Percentiles rank a stretch among this genome's conserved stretches.
phyloP scores from a whole-genome alignment of 768 basidiomycete species.

The Serendipita sp. region DNA sequence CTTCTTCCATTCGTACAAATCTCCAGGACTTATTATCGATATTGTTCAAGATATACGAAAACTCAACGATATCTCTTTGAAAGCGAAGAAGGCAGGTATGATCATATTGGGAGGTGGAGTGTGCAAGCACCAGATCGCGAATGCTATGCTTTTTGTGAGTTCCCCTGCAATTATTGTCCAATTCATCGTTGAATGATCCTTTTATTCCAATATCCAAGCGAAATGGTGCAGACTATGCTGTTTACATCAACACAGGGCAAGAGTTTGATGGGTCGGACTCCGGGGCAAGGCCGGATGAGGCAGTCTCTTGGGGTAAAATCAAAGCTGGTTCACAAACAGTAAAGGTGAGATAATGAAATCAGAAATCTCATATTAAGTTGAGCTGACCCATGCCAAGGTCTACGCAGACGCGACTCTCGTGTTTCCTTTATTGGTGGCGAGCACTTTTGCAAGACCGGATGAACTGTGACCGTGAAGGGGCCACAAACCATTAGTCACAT shows the following conservation, averaged over 20 bases:
- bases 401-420: constrained; percentile 96
- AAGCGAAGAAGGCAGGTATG: constrained; percentile 91
- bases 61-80: constrained; percentile 78
- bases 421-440: constrained; percentile 89
- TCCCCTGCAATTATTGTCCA: not conserved
- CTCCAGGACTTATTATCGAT: constrained; percentile 72
- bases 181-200: not conserved
- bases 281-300: constrained; percentile 92
- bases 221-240: constrained; percentile 94
- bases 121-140: constrained; percentile 99
- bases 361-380: not conserved
- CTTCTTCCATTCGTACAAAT: constrained; percentile 92
- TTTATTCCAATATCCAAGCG: constrained; percentile 35
- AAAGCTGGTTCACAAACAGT: constrained; percentile 68
- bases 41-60: constrained; percentile 88
- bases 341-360: constrained; percentile 35
- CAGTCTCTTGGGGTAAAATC: constrained; percentile 98
- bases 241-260: constrained; percentile 97
- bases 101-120: constrained; percentile 95
- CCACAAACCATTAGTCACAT: no score
- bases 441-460: constrained; percentile 52
- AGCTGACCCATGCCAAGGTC: constrained; percentile 27
- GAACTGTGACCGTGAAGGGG: no score
- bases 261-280: constrained; percentile 99
- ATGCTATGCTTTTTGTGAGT: constrained; percentile 93